Conservation (phyloP, 2,329 filamentous ascomycete species). For the Diplodia sapinea region DNA sequence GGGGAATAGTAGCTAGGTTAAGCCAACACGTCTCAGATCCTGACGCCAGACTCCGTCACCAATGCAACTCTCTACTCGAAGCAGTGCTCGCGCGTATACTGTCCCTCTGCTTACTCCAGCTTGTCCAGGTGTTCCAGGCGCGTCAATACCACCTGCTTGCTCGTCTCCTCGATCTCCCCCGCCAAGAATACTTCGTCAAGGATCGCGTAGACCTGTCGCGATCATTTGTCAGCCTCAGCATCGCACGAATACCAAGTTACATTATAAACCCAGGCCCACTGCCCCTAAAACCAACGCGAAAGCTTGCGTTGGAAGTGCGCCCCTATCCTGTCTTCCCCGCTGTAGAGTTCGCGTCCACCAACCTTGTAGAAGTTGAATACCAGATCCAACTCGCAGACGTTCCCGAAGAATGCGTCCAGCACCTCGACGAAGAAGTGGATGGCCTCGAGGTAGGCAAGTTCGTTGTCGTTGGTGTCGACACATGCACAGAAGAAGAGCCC, state of each 20-base stretch:
- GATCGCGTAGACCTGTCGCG: conserved; percentile 83
- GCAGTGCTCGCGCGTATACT: background rate
- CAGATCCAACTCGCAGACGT: conserved; percentile 96
- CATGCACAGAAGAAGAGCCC: conserved; percentile 99
- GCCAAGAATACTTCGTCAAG: conserved; percentile 97
- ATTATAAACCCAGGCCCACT: background rate
- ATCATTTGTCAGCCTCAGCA: conserved; percentile 33
- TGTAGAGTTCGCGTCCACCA: conserved; percentile 36
- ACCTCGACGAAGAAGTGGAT: conserved; percentile 99
- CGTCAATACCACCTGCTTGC: conserved; percentile 96
- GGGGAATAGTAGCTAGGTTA: conserved; percentile 5
- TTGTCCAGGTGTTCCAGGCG: conserved; percentile 95
- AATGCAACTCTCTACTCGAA: conserved; percentile 13
- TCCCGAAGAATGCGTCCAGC: conserved; percentile 97
- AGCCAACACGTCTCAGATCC: background rate
- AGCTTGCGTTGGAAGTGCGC: background rate
- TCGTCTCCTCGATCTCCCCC: conserved; percentile 98
- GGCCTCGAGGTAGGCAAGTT: conserved; percentile 93
- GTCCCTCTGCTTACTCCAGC: conserved; percentile 67
- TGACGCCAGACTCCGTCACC: conserved; percentile 20
- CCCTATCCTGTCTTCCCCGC: background rate
- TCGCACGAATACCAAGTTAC: background rate
- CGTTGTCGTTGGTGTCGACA: conserved; percentile 98
- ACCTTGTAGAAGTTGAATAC: conserved; percentile 76
- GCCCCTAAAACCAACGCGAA: background rate